A percentile compares a stretch with the other conserved stretches of the same genome.
These are phyloP conservation scores for Globisporangium carolinianum DNA, from an alignment of 352 stramenopile genomes.

Conservation along the genomic window DNA sequence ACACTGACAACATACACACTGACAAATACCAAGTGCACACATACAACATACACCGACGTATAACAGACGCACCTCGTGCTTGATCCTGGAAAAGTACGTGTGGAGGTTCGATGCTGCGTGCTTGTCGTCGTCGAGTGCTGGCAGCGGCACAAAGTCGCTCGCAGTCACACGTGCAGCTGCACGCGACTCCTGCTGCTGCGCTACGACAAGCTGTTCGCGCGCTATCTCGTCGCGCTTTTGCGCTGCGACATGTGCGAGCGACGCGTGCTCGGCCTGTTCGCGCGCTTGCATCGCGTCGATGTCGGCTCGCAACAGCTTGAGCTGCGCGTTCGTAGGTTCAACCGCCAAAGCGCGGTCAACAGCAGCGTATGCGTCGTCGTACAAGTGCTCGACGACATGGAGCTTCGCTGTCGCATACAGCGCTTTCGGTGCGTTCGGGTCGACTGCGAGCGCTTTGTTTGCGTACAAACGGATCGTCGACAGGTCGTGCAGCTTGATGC, in stretches of 20 bases:
- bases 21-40: not conserved
- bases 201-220: slow-evolving; percentile 14
- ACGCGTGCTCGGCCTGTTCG: slow-evolving; percentile 16
- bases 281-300: slow-evolving; percentile 32
- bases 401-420: slow-evolving; percentile 67
- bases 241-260: slow-evolving; percentile 30
- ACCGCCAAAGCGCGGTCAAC: slow-evolving; percentile 20
- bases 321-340: slow-evolving; percentile 22
- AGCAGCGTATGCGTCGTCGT: slow-evolving; percentile 34
- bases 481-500: slow-evolving; percentile 53
- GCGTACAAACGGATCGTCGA: slow-evolving; percentile 54
- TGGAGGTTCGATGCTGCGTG: slow-evolving; percentile 34
- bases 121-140: slow-evolving; percentile 64
- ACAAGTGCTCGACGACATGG: slow-evolving; percentile 52
- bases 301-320: slow-evolving; percentile 38
- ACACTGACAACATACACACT: not conserved
- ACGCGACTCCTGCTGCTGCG: slow-evolving; percentile 42
- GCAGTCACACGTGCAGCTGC: slow-evolving; percentile 24
- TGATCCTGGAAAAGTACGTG: slow-evolving; percentile 61
- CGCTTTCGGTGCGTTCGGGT: slow-evolving; percentile 45
- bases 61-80: slow-evolving; percentile 28
- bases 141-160: slow-evolving; percentile 31
- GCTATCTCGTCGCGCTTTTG: slow-evolving; percentile 29
- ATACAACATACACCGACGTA: not conserved
- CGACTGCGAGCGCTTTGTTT: slow-evolving; percentile 40